Base-by-base conservation (phyloP, 495 filamentous ascomycete species). In the Articulospora tetracladia region DNA sequence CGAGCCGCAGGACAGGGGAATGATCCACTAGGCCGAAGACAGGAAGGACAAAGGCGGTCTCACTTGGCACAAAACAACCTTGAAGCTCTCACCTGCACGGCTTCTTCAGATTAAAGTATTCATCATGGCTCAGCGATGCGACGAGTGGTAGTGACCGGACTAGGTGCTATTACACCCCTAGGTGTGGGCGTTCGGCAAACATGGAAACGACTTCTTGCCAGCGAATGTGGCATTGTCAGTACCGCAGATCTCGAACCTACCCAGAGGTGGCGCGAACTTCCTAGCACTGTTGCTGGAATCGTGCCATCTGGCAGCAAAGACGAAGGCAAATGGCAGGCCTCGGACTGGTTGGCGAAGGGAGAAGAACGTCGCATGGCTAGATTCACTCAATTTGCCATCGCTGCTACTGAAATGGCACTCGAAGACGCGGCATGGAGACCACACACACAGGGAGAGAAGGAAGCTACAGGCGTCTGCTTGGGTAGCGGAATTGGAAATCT, bases 401-500 rank as follows among this genome's bases (percentile, higher is more conserved):
- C 87, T 46, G 91, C 93, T 8, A 79, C 92, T 2, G 82, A 91
- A 58, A 94, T 97, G 79, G 94, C 94, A 0, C 77, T 98, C 36
- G 66, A 81, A 19, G 92, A 98, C 76, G 88, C 94, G 10, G 84
- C 77, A 2, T 97, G 93, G 92, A 78, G 77, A 62, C 90, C 91
- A 1, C 71, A 72, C 10, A 76, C 70, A 23, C 78, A 84, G 39
- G 83, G 92, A 60, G 76, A 80, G 36, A 86, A 92, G 66, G 80
- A 79, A 58, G 87, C 84, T 22, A 91, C 92, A 75, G 94, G 94
- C 1, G 86, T 98, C 6, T 96, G 93, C 67, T 74, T 98, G 19
- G 94, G 94, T n/a, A 97, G 92, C 48, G 94, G 94, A 2, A 98
- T 98, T 67, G 94, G 94, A 7, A 96, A 91, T 69, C 81, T 98